Evolutionary conservation across 2,329 filamentous ascomycete species (phyloP), one percentile per base, ranked within the genome.

Genomic region (Alternaria postmessia): DNA sequence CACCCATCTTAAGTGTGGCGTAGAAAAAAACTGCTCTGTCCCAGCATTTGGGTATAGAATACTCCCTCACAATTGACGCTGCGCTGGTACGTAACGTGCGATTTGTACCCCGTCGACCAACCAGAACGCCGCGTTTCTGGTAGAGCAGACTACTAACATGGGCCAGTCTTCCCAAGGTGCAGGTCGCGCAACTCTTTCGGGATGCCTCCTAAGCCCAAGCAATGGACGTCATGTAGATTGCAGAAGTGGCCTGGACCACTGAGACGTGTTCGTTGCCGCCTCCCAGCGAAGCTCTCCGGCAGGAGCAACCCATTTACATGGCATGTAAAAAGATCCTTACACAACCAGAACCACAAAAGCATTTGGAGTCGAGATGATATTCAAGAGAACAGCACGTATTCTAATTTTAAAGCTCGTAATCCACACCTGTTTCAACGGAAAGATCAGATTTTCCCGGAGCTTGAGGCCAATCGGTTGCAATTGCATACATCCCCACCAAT

Each of bases 381-480:
- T 41, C 24, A 12, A 22, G 28, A 9, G 20, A 26, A 26, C 26
- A 56, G 18, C 46, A 26, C 36, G 49, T 64, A 66, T 47, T 66
- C 65, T 52, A 65, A 66, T 18, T 58, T 57, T 36, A 63, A 44
- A 44, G 43, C 51, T 53, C 54, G 53, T 24, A 56, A 67, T 30
- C 61, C 56, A 22, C 62, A 63, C 9, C 54, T 69, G 7, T 72
- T 68, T 46, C 16, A 52, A 9, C 56, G 65, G n/a, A 57, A 55
- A 53, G 67, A 72, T 36, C 32, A 53, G 18, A 22, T 62, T 9
- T 64, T 57, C 42, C 49, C 63, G 39, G 54, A 57, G 28, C 53
- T 70, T 22, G 36, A 51, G 32, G 48, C 28, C 7, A 39, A 53
- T 7, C 48, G 43, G 22, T 41, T 66, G 30, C 48, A 54, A 38